Evolutionary conservation across 2,329 filamentous ascomycete genomes (phyloP).

Genomic region (Fonsecaea pedrosoi): DNA sequence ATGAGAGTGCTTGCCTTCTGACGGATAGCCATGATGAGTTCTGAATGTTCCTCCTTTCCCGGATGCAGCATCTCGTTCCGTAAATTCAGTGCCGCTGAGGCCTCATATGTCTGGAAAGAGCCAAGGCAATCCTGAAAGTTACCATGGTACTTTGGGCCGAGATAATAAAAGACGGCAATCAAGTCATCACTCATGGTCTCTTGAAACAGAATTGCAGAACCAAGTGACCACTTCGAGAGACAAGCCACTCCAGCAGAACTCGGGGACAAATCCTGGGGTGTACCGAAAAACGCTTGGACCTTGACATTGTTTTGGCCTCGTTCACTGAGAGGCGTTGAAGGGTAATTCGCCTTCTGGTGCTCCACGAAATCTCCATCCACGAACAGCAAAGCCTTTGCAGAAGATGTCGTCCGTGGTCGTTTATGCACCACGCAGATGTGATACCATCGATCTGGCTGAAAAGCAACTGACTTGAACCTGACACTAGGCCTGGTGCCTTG

Average conservation of each 20-base stretch:
- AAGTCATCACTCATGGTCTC: conserved; percentile 89
- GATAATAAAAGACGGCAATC: conserved; percentile 85
- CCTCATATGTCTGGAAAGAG: conserved; percentile 93
- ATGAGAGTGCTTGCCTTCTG: conserved; percentile 82
- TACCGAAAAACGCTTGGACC: conserved; percentile 91
- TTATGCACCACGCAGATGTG: conserved; percentile 90
- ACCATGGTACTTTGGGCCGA: conserved; percentile 89
- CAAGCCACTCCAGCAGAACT: conserved; percentile 75
- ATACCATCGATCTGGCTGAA: conserved; percentile 83
- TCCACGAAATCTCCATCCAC: conserved; percentile 94
- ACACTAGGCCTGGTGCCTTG: conserved; percentile 85
- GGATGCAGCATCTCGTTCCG: conserved; percentile 90
- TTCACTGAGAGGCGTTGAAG: conserved; percentile 71
- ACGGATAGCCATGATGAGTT: conserved; percentile 87
- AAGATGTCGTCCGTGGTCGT: conserved; percentile 73
- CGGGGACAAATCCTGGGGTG: conserved; percentile 80
- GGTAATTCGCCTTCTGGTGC: conserved; percentile 88
- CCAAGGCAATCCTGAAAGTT: conserved; percentile 97
- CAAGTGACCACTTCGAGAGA: conserved; percentile 83
- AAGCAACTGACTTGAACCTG: conserved; percentile 83
- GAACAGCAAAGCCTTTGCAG: conserved; percentile 84
- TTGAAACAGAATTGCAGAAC: conserved; percentile 86
- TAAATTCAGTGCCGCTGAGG: conserved; percentile 86
- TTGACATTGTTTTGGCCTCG: conserved; percentile 60
- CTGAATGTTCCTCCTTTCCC: conserved; percentile 87